These are phyloP conservation scores for Neopestalotiopsis clavispora DNA, from an alignment of 2,329 filamentous ascomycete species.

Conservation along the genomic window DNA sequence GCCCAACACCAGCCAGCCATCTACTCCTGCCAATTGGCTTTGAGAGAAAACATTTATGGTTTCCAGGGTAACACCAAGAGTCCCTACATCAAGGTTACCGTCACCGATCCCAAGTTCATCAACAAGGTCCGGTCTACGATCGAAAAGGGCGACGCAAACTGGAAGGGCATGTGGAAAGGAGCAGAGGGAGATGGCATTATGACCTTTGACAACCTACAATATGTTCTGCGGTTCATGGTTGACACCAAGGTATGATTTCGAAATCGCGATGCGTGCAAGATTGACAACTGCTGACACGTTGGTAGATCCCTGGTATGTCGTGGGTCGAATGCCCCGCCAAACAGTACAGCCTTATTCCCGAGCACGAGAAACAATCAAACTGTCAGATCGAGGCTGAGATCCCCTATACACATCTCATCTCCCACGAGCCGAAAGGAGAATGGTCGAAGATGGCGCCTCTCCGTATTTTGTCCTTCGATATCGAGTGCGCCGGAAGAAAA, in stretches of 20 bases:
- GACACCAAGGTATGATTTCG: slow-evolving; percentile 73
- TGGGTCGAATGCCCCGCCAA: slow-evolving; percentile 87
- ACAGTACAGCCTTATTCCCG: slow-evolving; percentile 73
- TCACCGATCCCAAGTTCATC: slow-evolving; percentile 87
- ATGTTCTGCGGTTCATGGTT: slow-evolving; percentile 96
- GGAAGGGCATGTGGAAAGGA: slow-evolving; percentile 85
- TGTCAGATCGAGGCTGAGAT: slow-evolving; percentile 95
- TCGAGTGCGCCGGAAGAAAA: slow-evolving; percentile 96
- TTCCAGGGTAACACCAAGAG: slow-evolving; percentile 93
- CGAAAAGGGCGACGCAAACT: slow-evolving; percentile 80
- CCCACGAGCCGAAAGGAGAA: slow-evolving; percentile 87
- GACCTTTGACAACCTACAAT: slow-evolving; percentile 96
- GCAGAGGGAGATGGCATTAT: slow-evolving; percentile 69
- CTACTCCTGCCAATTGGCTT: slow-evolving; percentile 78
- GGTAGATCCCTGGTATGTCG: slow-evolving; percentile 87
- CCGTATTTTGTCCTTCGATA: slow-evolving; percentile 94
- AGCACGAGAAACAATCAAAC: slow-evolving; percentile 77
- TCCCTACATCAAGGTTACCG: slow-evolving; percentile 91
- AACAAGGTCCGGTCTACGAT: slow-evolving; percentile 76
- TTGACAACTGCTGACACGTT: slow-evolving; percentile 22
- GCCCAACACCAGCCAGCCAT: slow-evolving; percentile 77
- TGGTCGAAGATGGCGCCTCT: slow-evolving; percentile 98
- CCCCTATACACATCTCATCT: slow-evolving; percentile 80
- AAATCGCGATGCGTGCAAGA: background rate
- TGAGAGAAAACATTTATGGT: slow-evolving; percentile 90